Evolutionary conservation across 176 grass and related monocot species (phyloP).

Genomic region (Saccharum officinarum): DNA sequence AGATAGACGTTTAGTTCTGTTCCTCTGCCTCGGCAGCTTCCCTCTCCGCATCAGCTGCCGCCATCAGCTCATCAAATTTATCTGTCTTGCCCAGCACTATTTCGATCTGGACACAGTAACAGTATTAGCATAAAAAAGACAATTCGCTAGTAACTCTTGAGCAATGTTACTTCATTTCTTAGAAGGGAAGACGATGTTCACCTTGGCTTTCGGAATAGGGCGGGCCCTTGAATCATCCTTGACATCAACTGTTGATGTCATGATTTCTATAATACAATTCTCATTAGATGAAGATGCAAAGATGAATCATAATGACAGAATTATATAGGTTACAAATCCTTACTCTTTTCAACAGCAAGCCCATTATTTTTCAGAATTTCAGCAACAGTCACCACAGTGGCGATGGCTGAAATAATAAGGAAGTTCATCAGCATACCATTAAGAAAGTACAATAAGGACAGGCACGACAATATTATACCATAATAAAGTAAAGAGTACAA

Average conservation of each 20-base stretch:
- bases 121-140: slow-evolving; percentile 23
- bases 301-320: neutral
- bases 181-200: slow-evolving; percentile 15
- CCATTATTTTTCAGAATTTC: slow-evolving; percentile 98
- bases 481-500: neutral
- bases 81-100: slow-evolving; percentile 85
- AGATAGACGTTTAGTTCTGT: slow-evolving; percentile 41
- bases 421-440: neutral
- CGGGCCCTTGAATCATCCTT: slow-evolving; percentile 75
- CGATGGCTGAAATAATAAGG: slow-evolving; percentile 60
- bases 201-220: slow-evolving; percentile 93
- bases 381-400: slow-evolving; percentile 84
- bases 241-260: slow-evolving; percentile 89
- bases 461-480: neutral
- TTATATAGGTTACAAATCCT: slow-evolving; percentile 14
- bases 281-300: neutral
- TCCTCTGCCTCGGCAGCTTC: slow-evolving; percentile 62
- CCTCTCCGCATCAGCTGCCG: slow-evolving; percentile 68
- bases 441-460: neutral
- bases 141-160: neutral
- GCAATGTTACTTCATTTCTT: neutral
- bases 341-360: slow-evolving; percentile 89
- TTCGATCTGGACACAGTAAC: slow-evolving; percentile 60
- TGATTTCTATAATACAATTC: slow-evolving; percentile 60
- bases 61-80: slow-evolving; percentile 97